Evolutionary conservation across 345 rosid species (phyloP).

Genomic region (Euphorbia peplus): DNA sequence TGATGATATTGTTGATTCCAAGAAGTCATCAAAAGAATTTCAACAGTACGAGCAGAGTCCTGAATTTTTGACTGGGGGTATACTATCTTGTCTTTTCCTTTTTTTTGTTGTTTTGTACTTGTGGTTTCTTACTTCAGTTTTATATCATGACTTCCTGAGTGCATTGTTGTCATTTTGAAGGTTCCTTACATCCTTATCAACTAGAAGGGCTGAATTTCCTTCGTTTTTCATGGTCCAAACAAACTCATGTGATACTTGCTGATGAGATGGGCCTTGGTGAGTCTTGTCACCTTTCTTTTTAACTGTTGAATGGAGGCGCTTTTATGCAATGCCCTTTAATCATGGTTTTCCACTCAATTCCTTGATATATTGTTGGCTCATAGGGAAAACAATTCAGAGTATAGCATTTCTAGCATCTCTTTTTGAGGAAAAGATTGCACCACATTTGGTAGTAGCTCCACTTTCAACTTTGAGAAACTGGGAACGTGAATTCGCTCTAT

Average conservation of each 20-base stretch:
- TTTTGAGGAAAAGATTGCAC: constrained; percentile 52
- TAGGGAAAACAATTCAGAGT: constrained; percentile 99
- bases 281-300: constrained; percentile 16
- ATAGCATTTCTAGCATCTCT: constrained; percentile 98
- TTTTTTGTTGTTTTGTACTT: constrained; percentile 10
- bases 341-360: constrained; percentile 5
- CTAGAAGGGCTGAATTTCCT: constrained; percentile 95
- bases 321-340: not conserved
- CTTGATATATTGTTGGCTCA: constrained; percentile 22
- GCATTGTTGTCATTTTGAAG: constrained; percentile 45
- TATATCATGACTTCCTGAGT: constrained; percentile 14
- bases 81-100: constrained; percentile 14
- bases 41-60: constrained; percentile 83
- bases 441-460: constrained; percentile 98
- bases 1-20: constrained; percentile 47
- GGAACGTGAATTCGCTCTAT: constrained; percentile 97
- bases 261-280: constrained; percentile 99
- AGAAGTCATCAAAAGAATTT: constrained; percentile 70
- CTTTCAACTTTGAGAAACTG: constrained; percentile 96
- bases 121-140: constrained; percentile 16
- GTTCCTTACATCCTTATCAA: constrained; percentile 94
- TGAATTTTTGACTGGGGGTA: constrained; percentile 91
- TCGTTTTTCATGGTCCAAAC: constrained; percentile 95
- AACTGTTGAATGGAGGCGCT: constrained; percentile 7
- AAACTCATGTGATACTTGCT: constrained; percentile 96